Conservation (phyloP, 2,329 filamentous ascomycete species). For the Talaromyces sp. region DNA sequence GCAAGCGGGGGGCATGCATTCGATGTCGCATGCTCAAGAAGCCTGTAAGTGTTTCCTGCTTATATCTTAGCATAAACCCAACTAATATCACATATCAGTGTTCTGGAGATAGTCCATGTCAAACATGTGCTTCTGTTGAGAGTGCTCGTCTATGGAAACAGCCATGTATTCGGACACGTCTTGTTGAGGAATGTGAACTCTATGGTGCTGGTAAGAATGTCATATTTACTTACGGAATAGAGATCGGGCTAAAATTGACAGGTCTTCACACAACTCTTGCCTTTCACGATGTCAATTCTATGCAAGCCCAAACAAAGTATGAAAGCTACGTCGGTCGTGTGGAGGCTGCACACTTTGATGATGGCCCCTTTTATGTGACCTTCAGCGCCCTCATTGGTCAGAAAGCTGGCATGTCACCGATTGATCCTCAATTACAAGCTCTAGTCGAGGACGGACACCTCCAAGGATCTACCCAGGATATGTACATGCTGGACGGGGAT, state of each 20-base stretch:
- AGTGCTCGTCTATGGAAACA: conserved; percentile 61
- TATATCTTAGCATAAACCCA: neutral
- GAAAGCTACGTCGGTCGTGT: conserved; percentile 51
- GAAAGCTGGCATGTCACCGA: conserved; percentile 34
- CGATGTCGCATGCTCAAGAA: conserved; percentile 65
- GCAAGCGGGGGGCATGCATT: conserved; percentile 60
- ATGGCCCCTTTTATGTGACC: conserved; percentile 48
- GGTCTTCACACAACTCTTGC: conserved; percentile 53
- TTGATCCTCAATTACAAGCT: conserved; percentile 43
- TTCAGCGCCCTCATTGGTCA: conserved; percentile 44
- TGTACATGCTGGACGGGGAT: conserved; percentile 51
- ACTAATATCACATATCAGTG: conserved; percentile 38
- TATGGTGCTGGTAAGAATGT: conserved; percentile 49
- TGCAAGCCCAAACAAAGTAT: conserved; percentile 49
- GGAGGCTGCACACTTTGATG: conserved; percentile 56
- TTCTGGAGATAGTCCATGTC: conserved; percentile 59
- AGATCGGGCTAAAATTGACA: conserved; percentile 16
- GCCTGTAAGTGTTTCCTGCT: conserved; percentile 31
- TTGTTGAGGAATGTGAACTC: conserved; percentile 57
- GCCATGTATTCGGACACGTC: conserved; percentile 56
- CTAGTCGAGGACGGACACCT: conserved; percentile 40
- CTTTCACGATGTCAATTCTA: conserved; percentile 49
- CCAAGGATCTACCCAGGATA: conserved; percentile 35
- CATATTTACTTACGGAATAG: neutral
- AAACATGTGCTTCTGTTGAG: conserved; percentile 58